A percentile compares a stretch with the other conserved stretches of the same genome.
Evolutionary conservation across 163 green algal genomes (phyloP).

Genomic region (Scenedesmus sp.): DNA sequence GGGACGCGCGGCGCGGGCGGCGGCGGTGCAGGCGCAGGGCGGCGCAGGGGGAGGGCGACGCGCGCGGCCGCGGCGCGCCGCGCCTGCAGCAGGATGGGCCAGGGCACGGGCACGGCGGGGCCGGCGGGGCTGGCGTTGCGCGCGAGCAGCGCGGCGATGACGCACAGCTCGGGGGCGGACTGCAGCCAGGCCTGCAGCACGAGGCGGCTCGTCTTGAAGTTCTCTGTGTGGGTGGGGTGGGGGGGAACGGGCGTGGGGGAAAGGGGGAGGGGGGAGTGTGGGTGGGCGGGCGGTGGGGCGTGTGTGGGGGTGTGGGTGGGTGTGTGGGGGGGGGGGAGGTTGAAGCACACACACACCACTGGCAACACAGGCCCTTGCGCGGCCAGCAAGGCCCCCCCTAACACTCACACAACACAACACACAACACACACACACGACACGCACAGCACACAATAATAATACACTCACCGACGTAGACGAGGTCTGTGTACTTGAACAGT

Average conservation of each 20-base stretch:
- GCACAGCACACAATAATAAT: not conserved
- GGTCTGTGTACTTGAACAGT: conserved; percentile 49
- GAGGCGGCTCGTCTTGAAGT: conserved; percentile 46
- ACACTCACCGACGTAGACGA: conserved; percentile 44
- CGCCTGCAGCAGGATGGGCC: conserved; percentile 34
- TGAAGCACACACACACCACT: not conserved
- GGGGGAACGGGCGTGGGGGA: too few species aligned
- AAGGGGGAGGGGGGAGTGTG: too few species aligned
- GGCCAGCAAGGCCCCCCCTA: not conserved
- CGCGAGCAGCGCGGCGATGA: conserved; percentile 23
- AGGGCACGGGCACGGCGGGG: conserved; percentile 20
- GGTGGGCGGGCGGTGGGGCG: too few species aligned
- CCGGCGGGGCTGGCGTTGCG: not conserved
- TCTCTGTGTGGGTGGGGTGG: conserved; percentile 12
- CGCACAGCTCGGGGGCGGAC: conserved; percentile 33
- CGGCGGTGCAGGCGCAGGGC: too few species aligned
- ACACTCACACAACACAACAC: not conserved
- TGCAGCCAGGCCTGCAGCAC: conserved; percentile 42
- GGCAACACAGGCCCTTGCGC: too few species aligned
- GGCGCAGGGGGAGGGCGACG: too few species aligned
- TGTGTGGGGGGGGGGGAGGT: too few species aligned
- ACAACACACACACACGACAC: not conserved
- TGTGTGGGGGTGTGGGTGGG: too few species aligned
- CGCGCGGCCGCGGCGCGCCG: too few species aligned
- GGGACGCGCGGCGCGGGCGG: not conserved